phyloP scores from a whole-genome alignment of 306 rosid species.

The Senna siamea region DNA sequence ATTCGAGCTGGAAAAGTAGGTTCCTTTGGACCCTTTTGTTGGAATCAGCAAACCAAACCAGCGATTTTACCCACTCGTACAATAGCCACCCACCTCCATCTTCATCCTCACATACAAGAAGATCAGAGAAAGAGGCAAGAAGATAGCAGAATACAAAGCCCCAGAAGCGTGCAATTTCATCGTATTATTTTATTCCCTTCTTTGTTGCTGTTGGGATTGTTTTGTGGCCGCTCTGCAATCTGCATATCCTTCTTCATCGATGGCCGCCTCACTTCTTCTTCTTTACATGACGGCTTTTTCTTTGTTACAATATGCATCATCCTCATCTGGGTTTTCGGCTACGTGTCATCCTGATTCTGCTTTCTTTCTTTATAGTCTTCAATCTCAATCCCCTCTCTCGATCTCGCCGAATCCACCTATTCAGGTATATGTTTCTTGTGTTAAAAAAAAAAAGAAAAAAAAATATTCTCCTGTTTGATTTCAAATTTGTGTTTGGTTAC shows the following conservation, averaged over 20 bases:
- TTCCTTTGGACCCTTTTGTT: conserved; percentile 14
- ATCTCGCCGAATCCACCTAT: conserved; percentile 57
- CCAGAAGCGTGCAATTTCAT: not conserved
- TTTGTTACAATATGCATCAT: conserved; percentile 40
- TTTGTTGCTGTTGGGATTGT: not conserved
- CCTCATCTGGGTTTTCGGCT: conserved; percentile 35
- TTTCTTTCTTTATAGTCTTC: conserved; percentile 51
- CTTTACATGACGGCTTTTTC: conserved; percentile 41
- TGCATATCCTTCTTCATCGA: conserved; percentile 40
- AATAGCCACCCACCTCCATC: conserved; percentile 2
- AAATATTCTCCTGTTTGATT: not conserved
- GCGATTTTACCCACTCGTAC: conserved; percentile 5
- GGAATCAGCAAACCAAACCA: conserved; percentile 21
- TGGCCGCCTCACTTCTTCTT: conserved; percentile 49
- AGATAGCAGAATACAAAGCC: not conserved
- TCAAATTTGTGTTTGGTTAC: not conserved
- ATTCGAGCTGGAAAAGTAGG: conserved; percentile 32
- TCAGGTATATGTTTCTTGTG: conserved; percentile 47
- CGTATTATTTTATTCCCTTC: not conserved
- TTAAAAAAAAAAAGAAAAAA: no score
- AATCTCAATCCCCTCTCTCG: conserved; percentile 68
- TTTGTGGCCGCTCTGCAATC: conserved; percentile 10
- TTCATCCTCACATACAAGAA: not conserved
- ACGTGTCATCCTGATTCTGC: conserved; percentile 42
- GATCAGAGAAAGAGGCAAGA: not conserved